Evolutionary conservation across 2,329 filamentous ascomycete genomes (phyloP), one percentile per base, ranked within the genome.

Genomic region (Calonectria fujianensis): DNA sequence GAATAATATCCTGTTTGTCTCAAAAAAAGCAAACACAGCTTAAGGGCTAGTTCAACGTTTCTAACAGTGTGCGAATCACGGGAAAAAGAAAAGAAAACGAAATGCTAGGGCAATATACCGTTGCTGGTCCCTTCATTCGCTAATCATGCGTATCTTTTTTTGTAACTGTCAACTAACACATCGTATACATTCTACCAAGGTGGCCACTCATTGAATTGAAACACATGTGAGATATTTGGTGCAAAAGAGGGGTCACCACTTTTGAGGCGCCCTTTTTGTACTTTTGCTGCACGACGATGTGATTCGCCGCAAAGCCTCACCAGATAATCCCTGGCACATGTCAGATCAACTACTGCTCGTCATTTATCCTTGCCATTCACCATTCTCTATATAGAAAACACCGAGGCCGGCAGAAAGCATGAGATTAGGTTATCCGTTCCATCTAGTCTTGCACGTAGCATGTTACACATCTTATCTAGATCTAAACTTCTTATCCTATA

Each of bases 221-320:
- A 24, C n/a, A 13, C 45, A 24, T 48, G 20, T 48, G n/a, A 13
- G 45, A 48, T 48, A 48, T 48, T 48, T 24, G 45, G n/a, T 48
- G 45, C 45, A 48, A 48, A 48, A 48, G 45, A 48, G 45, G 41
- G 45, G 45, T 48, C 45, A 48, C 20, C 45, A 48, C 45, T 48
- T 48, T 48, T n/a, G 45, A 52, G 32, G 45, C 48, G 32, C 64
- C 64, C 45, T 50, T 29, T 52, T 20, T 18, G 64, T 31, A 39
- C 48, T 45, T 68, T 37, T 31, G 10, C 39, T 13, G 8, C 45
- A 48, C 45, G 45, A 24, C 45, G n/a, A 48, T 48, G 41, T 48
- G 45, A 48, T 48, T 48, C 45, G 45, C 45, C n/a, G 45, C 45
- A 24, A 24, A 24, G 6, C n/a, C 45, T 24, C 45, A 20, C 45